A percentile compares a stretch with the other conserved stretches of the same genome.
Conservation (phyloP, 169 alveolate genomes). For the Plasmodium vivax region DNA sequence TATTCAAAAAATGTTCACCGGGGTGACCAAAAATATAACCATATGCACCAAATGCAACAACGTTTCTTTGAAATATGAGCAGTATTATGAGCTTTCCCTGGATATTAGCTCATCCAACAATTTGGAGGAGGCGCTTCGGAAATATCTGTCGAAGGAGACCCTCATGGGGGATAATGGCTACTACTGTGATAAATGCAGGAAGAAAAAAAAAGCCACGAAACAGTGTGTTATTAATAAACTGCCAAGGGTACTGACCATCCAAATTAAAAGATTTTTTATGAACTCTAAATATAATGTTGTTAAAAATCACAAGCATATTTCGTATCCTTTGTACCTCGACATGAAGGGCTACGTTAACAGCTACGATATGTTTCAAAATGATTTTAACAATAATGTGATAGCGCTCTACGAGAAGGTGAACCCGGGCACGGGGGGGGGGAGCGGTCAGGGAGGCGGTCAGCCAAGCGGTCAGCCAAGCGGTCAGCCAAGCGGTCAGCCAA, state of each 20-base stretch:
- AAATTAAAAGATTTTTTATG: slow-evolving; percentile 79
- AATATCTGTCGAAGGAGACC: slow-evolving; percentile 72
- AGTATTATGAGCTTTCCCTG: slow-evolving; percentile 81
- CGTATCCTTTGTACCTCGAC: slow-evolving; percentile 56
- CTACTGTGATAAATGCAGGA: slow-evolving; percentile 79
- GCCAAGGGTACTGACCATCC: slow-evolving; percentile 79
- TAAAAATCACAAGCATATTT: slow-evolving; percentile 46
- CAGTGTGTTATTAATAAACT: slow-evolving; percentile 78
- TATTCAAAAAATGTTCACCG: slow-evolving; percentile 63
- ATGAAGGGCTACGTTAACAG: slow-evolving; percentile 57
- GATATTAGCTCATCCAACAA: slow-evolving; percentile 78
- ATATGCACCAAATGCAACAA: slow-evolving; percentile 74
- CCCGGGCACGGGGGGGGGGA: not conserved
- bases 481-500: not conserved
- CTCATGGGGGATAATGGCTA: slow-evolving; percentile 79
- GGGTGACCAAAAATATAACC: slow-evolving; percentile 52
- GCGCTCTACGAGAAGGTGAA: slow-evolving; percentile 47
- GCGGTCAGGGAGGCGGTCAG: not conserved
- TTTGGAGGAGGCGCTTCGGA: slow-evolving; percentile 74
- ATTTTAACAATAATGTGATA: slow-evolving; percentile 52
- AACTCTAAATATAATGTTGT: slow-evolving; percentile 37
- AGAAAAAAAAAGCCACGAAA: slow-evolving; percentile 80
- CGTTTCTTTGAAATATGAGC: slow-evolving; percentile 82
- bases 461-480: not conserved
- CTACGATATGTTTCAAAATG: slow-evolving; percentile 45